Conservation (phyloP, 306 rosid species). For the peach (Prunus persica) region Prunus_persica_NCBIv2 NC_034009.1:27835501-27836000, state of each 20-base stretch:
- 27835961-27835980: too few species aligned
- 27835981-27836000: background rate
- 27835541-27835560: slow-evolving; percentile 97
- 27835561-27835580: slow-evolving; percentile 83
- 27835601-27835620: slow-evolving; percentile 8
- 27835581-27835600: slow-evolving; percentile 39
- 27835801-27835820: slow-evolving; percentile 48
- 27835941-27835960: too few species aligned
- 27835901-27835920: slow-evolving; percentile 1
- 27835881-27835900: background rate
- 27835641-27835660: slow-evolving; percentile 74
- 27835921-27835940: slow-evolving; percentile 20
- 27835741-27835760: slow-evolving; percentile 27
- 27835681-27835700: slow-evolving; percentile 2
- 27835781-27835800: slow-evolving; percentile 50
- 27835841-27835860: background rate
- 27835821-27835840: background rate
- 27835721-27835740: slow-evolving; percentile 21
- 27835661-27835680: slow-evolving; percentile 44
- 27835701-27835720: slow-evolving; percentile 20
- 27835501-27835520: slow-evolving; percentile 85
- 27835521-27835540: slow-evolving; percentile 58
- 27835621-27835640: slow-evolving; percentile 42
- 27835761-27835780: slow-evolving; percentile 35
- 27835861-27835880: slow-evolving; percentile 4